A percentile compares a stretch with the other conserved stretches of the same genome.
Conservation (phyloP, 805 yeast genomes). For the Saccharomyces kudriavzevii region DNA sequence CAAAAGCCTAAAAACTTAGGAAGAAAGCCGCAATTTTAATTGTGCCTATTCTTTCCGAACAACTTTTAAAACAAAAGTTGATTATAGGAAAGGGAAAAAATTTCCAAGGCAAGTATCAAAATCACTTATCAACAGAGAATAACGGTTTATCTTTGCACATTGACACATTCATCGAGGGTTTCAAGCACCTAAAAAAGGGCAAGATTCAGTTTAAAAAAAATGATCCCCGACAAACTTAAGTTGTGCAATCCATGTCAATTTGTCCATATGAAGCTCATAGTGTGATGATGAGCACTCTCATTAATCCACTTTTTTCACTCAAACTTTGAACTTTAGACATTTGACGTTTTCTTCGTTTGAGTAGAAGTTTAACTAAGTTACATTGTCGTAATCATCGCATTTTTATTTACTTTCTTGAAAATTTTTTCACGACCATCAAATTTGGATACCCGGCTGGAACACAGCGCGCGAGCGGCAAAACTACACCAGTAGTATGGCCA, state of each 20-base stretch:
- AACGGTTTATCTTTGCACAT: slow-evolving; percentile 25
- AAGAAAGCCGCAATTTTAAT: not conserved
- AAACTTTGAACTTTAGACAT: not conserved
- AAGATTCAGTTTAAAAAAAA: not conserved
- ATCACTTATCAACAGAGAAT: not conserved
- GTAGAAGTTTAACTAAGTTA: not conserved
- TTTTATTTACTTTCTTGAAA: not conserved
- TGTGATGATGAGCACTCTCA: not conserved
- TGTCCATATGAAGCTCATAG: not conserved
- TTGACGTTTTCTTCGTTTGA: not conserved
- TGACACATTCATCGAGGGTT: slow-evolving; percentile 30
- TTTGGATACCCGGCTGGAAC: not conserved
- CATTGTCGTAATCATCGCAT: not conserved
- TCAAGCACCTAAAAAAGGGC: slow-evolving; percentile 1
- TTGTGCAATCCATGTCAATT: slow-evolving; percentile 19
- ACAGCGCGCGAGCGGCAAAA: no score
- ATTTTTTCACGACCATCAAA: not conserved
- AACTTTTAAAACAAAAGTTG: not conserved
- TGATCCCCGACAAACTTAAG: slow-evolving; percentile 27
- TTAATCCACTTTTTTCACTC: not conserved
- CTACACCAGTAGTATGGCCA: not conserved
- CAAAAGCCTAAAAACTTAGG: not conserved
- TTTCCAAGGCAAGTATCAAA: not conserved
- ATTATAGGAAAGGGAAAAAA: not conserved
- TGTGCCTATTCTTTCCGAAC: not conserved